Conservation (phyloP, 2,329 filamentous ascomycete genomes). For the Pseudopyricularia javanii region DNA sequence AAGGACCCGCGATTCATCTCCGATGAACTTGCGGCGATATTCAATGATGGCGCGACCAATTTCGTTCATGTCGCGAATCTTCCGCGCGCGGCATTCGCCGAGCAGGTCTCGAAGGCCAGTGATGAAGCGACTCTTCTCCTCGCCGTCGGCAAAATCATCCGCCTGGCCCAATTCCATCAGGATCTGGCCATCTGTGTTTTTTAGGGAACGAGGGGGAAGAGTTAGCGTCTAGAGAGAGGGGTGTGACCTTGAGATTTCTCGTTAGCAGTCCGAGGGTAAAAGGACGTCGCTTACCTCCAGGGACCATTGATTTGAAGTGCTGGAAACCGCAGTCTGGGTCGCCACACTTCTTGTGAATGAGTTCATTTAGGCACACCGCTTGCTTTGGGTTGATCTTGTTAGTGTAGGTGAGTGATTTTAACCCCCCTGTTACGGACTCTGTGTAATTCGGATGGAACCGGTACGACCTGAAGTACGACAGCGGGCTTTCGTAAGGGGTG, state of each 20-base stretch:
- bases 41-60: conserved; percentile 57
- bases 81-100: conserved; percentile 43
- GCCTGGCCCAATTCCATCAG: conserved; percentile 59
- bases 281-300: conserved; percentile 57
- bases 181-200: conserved; percentile 54
- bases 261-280: conserved; percentile 14
- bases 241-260: conserved; percentile 1
- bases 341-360: conserved; percentile 55
- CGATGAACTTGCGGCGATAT: conserved; percentile 52
- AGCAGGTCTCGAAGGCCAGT: conserved; percentile 50
- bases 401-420: conserved; percentile 86
- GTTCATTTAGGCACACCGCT: conserved; percentile 65
- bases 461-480: conserved; percentile 75
- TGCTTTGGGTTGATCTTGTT: conserved; percentile 71
- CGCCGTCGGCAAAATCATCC: conserved; percentile 45
- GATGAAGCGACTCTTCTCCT: conserved; percentile 49
- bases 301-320: conserved; percentile 64
- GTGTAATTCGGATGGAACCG: conserved; percentile 76
- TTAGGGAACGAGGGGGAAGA: conserved; percentile 12
- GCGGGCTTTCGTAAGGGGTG: conserved; percentile 66
- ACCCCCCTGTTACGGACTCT: conserved; percentile 58
- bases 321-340: conserved; percentile 65
- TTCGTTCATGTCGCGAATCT: conserved; percentile 51
- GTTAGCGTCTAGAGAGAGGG: conserved; percentile 36
- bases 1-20: conserved; percentile 52